These are phyloP conservation scores for Cercospora nicotianae DNA, from an alignment of 2,329 filamentous ascomycete genomes.

Conservation along the genomic window DNA sequence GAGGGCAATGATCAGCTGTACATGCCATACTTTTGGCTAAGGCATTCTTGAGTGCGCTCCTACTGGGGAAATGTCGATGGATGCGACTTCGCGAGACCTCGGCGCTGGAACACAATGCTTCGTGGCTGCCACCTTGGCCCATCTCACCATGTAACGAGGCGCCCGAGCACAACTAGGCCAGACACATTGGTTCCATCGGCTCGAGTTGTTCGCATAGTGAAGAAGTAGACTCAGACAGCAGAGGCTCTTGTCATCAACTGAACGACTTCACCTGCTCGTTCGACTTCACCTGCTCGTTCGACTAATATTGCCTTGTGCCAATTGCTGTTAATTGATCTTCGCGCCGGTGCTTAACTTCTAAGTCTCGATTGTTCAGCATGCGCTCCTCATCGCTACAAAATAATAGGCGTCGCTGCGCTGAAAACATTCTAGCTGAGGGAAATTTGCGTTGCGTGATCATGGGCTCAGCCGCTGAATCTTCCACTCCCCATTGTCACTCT, in stretches of 20 bases:
- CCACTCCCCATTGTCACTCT: slow-evolving; percentile 48
- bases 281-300: too few species aligned
- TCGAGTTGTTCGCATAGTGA: neutral
- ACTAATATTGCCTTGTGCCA: neutral
- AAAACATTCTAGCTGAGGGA: neutral
- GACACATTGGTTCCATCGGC: neutral
- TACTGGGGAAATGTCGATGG: neutral
- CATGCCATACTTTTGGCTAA: slow-evolving; percentile 20
- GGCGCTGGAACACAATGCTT: neutral
- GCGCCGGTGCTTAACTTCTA: neutral
- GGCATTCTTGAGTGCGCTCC: neutral
- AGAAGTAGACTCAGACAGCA: neutral
- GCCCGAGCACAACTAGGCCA: neutral
- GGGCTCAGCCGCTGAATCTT: slow-evolving; percentile 71
- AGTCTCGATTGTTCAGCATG: neutral
- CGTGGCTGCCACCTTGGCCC: neutral
- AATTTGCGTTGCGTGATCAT: slow-evolving; percentile 40
- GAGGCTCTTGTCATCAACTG: neutral
- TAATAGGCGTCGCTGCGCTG: neutral
- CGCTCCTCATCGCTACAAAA: neutral
- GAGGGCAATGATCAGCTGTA: slow-evolving; percentile 44
- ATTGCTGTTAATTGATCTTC: neutral
- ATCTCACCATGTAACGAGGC: too few species aligned
- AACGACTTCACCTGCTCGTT: neutral
- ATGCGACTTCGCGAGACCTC: neutral